Evolutionary conservation across 805 yeast genomes (phyloP), one percentile per base, ranked within the genome.

Genomic region (Barnettozyma vustinii): DNA sequence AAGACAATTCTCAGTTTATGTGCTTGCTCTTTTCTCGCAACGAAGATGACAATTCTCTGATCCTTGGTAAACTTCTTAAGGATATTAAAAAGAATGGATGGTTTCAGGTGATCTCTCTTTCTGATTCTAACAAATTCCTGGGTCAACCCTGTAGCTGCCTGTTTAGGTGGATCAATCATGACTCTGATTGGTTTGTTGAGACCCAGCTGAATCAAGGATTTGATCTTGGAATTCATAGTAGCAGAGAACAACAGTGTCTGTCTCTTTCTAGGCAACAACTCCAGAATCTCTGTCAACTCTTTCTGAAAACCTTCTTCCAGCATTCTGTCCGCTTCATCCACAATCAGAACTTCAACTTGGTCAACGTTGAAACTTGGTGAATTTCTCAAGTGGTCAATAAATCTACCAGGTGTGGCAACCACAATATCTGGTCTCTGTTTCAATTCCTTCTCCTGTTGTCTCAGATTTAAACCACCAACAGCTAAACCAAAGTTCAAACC

Each of bases 261-360:
- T 66, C 98, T 82, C 69, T 88, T 88, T 45, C 83, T 79, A 26
- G 99, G 99, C 55, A 95, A 74, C 47, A 92, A 73, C 13, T 86
- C 77, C 68, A 94, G 77, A 52, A 94, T 92, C 66, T 94, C 99
- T 18, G 89, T 84, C 56, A 94, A 74, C 69, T 94, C 99, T 46
- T 83, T 88, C 68, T 91, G 97, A 80, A 94, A 94, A 63, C 99
- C 99, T 70, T 94, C 99, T 66, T 94, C 99, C 58, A 94, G 77
- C 98, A 94, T 94, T 73, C 99, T 83, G 76, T 94, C 99, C 52
- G 99, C 99, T 73, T 94, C 99, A 73, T 94, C 99, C 57, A 94
- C 77, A 27, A 94, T 95, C 59, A 94, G 73, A 47, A 94, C 87
- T 71, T 94, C 99, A 44, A 94, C 94, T 32, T 83, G 76, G 57